Evolutionary conservation across 2,329 filamentous ascomycete species (phyloP).

Genomic region (Capronia coronata): DNA sequence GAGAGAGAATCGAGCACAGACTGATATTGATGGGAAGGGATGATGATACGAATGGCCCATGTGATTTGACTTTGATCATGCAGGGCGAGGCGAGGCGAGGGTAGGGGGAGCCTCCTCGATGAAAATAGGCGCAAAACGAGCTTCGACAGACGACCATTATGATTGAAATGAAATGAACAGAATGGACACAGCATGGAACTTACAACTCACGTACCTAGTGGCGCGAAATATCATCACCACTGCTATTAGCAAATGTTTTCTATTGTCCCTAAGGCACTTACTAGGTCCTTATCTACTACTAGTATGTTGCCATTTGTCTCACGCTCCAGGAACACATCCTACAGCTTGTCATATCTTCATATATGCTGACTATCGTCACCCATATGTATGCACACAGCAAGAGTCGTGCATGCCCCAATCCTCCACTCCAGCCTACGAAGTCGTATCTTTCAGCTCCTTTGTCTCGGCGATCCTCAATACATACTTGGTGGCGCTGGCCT

Average conservation of each 20-base stretch:
- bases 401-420: too few species aligned
- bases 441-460: neutral
- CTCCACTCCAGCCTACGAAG: neutral
- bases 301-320: too few species aligned
- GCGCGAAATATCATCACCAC: too few species aligned
- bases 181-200: neutral
- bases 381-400: too few species aligned
- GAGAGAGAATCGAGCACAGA: slow-evolving; percentile 12
- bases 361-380: too few species aligned
- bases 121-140: neutral
- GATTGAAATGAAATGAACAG: neutral
- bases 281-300: too few species aligned
- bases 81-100: neutral
- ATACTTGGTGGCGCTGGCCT: slow-evolving; percentile 59
- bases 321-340: too few species aligned
- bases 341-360: too few species aligned
- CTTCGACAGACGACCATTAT: neutral
- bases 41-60: neutral
- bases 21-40: neutral
- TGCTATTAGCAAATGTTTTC: too few species aligned
- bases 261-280: too few species aligned
- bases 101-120: neutral
- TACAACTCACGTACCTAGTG: too few species aligned
- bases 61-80: neutral
- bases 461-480: slow-evolving; percentile 52